Conservation (phyloP, 192 early-diverging fungal genomes). For the Rhizophagus sp. region DNA sequence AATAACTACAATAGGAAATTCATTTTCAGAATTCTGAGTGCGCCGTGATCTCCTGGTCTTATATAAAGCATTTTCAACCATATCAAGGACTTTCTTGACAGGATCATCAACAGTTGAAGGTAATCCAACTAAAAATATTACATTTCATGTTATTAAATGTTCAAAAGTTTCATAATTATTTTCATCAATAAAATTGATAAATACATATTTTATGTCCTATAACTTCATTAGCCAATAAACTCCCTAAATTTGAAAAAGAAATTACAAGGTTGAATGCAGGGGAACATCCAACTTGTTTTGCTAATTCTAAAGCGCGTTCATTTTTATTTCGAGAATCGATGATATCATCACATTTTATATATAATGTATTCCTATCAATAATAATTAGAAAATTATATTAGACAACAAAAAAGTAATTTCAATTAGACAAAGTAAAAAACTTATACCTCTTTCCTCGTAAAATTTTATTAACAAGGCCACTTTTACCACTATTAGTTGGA, state of each 20-base stretch:
- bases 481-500: slow-evolving; percentile 82
- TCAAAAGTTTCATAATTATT: background rate
- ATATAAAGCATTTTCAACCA: slow-evolving; percentile 70
- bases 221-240: slow-evolving; percentile 80
- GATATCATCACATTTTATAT: slow-evolving; percentile 80
- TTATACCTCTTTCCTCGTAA: slow-evolving; percentile 59
- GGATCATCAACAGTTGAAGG: slow-evolving; percentile 81
- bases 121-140: slow-evolving; percentile 47
- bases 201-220: slow-evolving; percentile 85
- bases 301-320: slow-evolving; percentile 73
- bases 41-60: slow-evolving; percentile 4
- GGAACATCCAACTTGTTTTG: slow-evolving; percentile 87
- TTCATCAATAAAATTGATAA: background rate
- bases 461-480: slow-evolving; percentile 70
- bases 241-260: slow-evolving; percentile 72
- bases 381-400: background rate
- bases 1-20: slow-evolving; percentile 88
- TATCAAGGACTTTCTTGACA: slow-evolving; percentile 80
- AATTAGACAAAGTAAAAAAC: background rate
- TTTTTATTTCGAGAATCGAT: slow-evolving; percentile 69
- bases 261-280: slow-evolving; percentile 84
- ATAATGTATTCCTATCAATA: slow-evolving; percentile 58
- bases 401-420: background rate
- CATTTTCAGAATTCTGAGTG: slow-evolving; percentile 9
- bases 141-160: background rate